Evolutionary conservation across 257 asterid genomes (phyloP), one percentile per base, ranked within the genome.

Genomic region (Anisodus tanguticus): DNA sequence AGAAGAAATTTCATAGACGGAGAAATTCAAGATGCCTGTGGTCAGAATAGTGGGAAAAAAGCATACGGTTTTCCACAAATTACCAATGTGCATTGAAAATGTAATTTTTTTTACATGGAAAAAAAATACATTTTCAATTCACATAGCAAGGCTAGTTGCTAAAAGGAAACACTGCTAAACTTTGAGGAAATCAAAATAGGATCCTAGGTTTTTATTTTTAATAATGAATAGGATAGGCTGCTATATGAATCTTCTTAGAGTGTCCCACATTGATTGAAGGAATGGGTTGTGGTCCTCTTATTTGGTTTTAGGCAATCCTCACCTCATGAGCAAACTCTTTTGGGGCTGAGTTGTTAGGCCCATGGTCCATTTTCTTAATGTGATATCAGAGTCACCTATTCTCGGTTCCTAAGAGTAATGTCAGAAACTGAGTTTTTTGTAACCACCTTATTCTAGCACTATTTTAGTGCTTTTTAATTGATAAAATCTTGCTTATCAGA

Each of bases 111-210:
- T 26, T 1, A n/a, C 31, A 26, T 26, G 31, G 31, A 26, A 26
- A 26, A 26, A 26, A 26, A 26, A 0, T 26, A 26, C 31, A 26
- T 26, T 26, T 26, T 26, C 31, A 26, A 26, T 26, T 26, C 17
- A 26, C 71, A 11, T 26, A 26, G 43, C 26, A 64, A 64, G 71
- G 71, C 13, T 64, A 17, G 43, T 64, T 26, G 71, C 19, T 41
- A 66, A 35, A 35, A 66, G 47, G 19, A 66, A 66, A 66, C 10
- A 6, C 39, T 66, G 74, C 72, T 31, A 66, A n/a, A 66, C 47
- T 66, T 66, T 11, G 72, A 66, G 72, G 72, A 66, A 45, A 66
- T 31, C 72, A 66, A 66, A 31, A 26, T 66, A 35, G 19, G 47
- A 66, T 66, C 47, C 3, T 8, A 35, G n/a, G 45, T 35, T 41